Percentiles rank a stretch among this genome's conserved stretches.
Evolutionary conservation across 2,329 filamentous ascomycete genomes (phyloP).

Genomic region (Cercospora nicotianae): DNA sequence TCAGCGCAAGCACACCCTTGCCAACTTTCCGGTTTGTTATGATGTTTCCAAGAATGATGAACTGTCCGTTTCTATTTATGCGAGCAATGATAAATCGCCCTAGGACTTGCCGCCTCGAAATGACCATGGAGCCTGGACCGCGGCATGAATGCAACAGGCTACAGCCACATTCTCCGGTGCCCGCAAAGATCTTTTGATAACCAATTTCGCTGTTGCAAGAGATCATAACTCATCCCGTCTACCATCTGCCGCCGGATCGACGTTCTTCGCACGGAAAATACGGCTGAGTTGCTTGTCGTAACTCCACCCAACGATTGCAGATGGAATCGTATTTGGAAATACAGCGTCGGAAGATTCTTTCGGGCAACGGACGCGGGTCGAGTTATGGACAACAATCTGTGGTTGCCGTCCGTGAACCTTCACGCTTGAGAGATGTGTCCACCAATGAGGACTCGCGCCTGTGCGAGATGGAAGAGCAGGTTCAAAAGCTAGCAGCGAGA

Average conservation of each 20-base stretch:
- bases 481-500: constrained; percentile 16
- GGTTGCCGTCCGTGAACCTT: constrained; percentile 21
- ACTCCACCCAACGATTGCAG: background rate
- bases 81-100: background rate
- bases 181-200: background rate
- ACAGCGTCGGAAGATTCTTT: constrained; percentile 19
- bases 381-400: constrained; percentile 9
- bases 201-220: background rate
- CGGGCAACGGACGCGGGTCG: constrained; percentile 10
- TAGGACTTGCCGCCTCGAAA: background rate
- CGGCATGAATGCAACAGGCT: background rate
- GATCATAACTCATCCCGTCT: background rate
- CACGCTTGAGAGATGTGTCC: constrained; percentile 5
- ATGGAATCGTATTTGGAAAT: constrained; percentile 21
- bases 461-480: constrained; percentile 14
- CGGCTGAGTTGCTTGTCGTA: background rate
- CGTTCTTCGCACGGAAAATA: background rate
- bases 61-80: constrained; percentile 7
- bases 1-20: constrained; percentile 8
- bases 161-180: background rate
- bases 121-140: background rate
- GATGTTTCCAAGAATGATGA: constrained; percentile 7
- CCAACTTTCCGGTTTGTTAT: background rate
- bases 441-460: constrained; percentile 8
- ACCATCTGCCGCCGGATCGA: background rate